Conservation (phyloP, 2,329 filamentous ascomycete species). For the Penicillium olsonii region DNA sequence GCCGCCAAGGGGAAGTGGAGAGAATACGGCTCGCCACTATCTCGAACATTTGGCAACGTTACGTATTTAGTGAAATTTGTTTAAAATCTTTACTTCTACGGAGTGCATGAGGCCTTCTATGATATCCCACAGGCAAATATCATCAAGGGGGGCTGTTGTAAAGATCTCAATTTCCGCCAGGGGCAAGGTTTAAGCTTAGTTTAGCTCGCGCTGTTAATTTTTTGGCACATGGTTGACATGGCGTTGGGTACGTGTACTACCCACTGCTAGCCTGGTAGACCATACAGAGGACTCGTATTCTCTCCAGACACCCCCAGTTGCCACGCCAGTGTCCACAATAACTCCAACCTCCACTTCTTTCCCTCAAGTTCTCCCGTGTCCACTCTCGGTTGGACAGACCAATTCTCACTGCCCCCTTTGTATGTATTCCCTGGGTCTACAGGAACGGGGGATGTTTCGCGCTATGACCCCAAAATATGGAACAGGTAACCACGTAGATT, state of each 20-base stretch:
- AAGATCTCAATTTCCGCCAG: slow-evolving; percentile 15
- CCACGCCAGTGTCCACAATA: slow-evolving; percentile 1
- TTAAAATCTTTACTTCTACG: too few relatives aligned
- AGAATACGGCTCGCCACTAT: slow-evolving; percentile 8
- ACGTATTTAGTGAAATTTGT: too few relatives aligned
- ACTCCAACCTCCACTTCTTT: slow-evolving; percentile 3
- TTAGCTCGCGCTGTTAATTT: slow-evolving; percentile 17
- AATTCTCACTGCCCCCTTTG: slow-evolving; percentile 19
- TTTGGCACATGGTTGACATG: neutral
- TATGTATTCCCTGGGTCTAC: slow-evolving; percentile 4
- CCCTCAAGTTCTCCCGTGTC: slow-evolving; percentile 9
- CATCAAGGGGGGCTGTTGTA: slow-evolving; percentile 2
- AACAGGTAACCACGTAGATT: slow-evolving; percentile 10
- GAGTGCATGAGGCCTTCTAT: too few relatives aligned
- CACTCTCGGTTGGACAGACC: slow-evolving; percentile 11
- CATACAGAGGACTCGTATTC: slow-evolving; percentile 9
- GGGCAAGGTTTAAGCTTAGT: slow-evolving; percentile 25
- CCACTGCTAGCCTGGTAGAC: slow-evolving; percentile 2
- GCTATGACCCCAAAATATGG: slow-evolving; percentile 4
- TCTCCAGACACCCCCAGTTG: slow-evolving; percentile 6
- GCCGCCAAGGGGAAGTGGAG: neutral
- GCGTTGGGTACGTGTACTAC: slow-evolving; percentile 6
- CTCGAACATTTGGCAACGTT: neutral
- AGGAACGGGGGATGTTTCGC: slow-evolving; percentile 9
- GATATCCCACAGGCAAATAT: too few relatives aligned